These are phyloP conservation scores for Debaryomyces castellii DNA, from an alignment of 805 yeast genomes.

Conservation along the genomic window DNA sequence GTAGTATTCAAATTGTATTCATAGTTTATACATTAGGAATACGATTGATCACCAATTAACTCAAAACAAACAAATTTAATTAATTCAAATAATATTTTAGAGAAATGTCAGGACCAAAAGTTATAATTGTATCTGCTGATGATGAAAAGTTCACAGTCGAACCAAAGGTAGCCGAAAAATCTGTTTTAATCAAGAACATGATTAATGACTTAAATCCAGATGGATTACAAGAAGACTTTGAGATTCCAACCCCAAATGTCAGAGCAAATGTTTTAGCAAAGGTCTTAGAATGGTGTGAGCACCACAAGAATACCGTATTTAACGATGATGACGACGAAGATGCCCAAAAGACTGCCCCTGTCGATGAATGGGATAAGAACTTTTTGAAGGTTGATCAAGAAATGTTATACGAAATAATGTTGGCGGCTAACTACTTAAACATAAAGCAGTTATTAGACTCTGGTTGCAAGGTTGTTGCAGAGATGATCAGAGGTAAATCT, in stretches of 20 bases:
- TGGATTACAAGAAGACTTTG: constrained; percentile 67
- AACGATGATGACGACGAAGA: constrained; percentile 83
- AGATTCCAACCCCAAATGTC: constrained; percentile 88
- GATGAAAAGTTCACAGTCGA: constrained; percentile 79
- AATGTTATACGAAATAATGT: constrained; percentile 76
- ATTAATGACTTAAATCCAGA: constrained; percentile 65
- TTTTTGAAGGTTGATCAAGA: constrained; percentile 92
- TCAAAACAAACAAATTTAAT: no score
- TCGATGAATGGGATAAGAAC: constrained; percentile 94
- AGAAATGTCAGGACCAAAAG: constrained; percentile 32
- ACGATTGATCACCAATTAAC: no score
- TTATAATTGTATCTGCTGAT: constrained; percentile 71
- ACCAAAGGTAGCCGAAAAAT: constrained; percentile 80
- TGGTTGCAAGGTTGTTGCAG: constrained; percentile 80
- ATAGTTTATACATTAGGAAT: neutral
- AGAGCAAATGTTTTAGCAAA: constrained; percentile 83
- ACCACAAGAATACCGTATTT: constrained; percentile 78
- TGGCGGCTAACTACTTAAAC: constrained; percentile 79
- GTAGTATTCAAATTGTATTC: neutral
- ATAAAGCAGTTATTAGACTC: constrained; percentile 74
- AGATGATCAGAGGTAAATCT: constrained; percentile 76
- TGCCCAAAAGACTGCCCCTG: constrained; percentile 83
- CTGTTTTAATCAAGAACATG: constrained; percentile 83
- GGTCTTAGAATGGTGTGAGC: constrained; percentile 95
- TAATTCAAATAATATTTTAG: neutral